Evolutionary conservation across 495 filamentous ascomycete genomes (phyloP).

Genomic region (Hyaloscypha bicolor): DNA sequence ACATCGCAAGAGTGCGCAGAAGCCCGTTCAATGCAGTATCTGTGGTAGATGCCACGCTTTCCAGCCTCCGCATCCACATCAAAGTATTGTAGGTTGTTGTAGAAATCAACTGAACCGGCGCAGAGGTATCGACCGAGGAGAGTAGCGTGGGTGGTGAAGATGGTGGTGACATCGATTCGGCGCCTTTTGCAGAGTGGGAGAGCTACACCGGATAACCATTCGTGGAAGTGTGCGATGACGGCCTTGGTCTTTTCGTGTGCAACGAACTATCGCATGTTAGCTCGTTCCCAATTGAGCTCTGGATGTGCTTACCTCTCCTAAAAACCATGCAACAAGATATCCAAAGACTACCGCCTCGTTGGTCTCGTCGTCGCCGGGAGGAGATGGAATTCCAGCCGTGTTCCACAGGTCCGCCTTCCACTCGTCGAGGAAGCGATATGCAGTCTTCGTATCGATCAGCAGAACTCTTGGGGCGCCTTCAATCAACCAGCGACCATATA

Average conservation of each 20-base stretch:
- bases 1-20: conserved; percentile 91
- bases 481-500: conserved; percentile 97
- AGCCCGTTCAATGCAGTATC: conserved; percentile 96
- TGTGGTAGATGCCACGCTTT: conserved; percentile 97
- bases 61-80: conserved; percentile 96
- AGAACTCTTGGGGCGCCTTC: conserved; percentile 93
- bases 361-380: conserved; percentile 89
- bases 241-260: conserved; percentile 87
- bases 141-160: conserved; percentile 98
- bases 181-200: conserved; percentile 89
- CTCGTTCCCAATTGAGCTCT: neutral
- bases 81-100: conserved; percentile 98
- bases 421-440: conserved; percentile 87
- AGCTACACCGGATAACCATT: conserved; percentile 97
- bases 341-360: conserved; percentile 98
- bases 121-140: conserved; percentile 94
- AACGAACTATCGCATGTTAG: conserved; percentile 66
- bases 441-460: conserved; percentile 92
- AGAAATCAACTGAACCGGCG: conserved; percentile 96
- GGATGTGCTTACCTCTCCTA: conserved; percentile 76
- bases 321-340: conserved; percentile 96
- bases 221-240: conserved; percentile 97
- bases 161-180: conserved; percentile 94
- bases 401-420: conserved; percentile 98
- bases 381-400: conserved; percentile 86